Base-by-base conservation (phyloP, 495 filamentous ascomycete genomes). In the Glutinoglossum americanum region DNA sequence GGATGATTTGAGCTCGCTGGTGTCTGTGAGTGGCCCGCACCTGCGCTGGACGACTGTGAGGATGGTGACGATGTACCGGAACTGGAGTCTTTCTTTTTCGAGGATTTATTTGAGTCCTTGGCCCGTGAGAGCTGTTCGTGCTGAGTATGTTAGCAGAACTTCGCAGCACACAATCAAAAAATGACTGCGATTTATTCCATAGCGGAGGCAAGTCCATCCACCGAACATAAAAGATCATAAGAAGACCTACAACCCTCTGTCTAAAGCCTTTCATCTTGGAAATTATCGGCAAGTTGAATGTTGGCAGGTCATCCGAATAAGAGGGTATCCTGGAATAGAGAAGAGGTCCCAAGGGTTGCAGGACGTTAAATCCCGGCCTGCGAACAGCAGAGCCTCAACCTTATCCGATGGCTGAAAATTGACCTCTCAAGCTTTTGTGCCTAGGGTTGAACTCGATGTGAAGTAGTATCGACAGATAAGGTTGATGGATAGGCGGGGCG, bases 261-360 rank as follows among this genome's bases (percentile, higher is more conserved):
- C 92, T 84, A 72, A 98, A 94, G 67, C 87, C 82, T 75, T 95
- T 96, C 92, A 98, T 97, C 73, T 79, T 88, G 15, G 30, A 33
- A 28, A 58, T 51, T 56, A 47, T 41, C 15, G 15, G 26, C 7
- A 19, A 4, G 17, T 53, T 27, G 23, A 53, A 11, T 30, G 26
- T 19, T 53, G 49, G 30, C 30, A 27, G 21, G 13, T 32, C 49
- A 53, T 53, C 19, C 49, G 49, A 53, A 27, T 53, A 15, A 13
- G 23, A 30, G 11, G 49, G 23, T 30, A 25, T 15, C 49, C 28
- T 8, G 49, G 10, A 39, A 41, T 39, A 33, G 54, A 27, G 54
- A 37, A 3, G 54, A 33, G 54, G 28, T 33, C 13, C 32, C 54
- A 33, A 11, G 33, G 51, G 2, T 30, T 54, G 23, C 28, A 30